Conservation (phyloP, 2,329 filamentous ascomycete species). For the Monilinia fructicola region DNA sequence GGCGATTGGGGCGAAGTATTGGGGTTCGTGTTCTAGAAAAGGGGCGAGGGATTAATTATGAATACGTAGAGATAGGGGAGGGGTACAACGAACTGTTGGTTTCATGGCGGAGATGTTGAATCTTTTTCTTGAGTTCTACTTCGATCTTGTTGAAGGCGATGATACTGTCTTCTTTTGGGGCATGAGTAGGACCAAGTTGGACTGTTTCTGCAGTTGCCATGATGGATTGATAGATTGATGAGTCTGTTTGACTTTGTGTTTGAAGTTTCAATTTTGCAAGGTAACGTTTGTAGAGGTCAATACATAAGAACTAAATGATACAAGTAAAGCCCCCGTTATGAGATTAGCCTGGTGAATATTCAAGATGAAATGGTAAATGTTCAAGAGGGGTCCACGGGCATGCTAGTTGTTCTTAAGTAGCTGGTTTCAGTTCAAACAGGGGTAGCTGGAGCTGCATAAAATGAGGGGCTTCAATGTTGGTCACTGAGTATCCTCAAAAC, state of each 20-base stretch:
- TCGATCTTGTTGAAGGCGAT: slow-evolving; percentile 51
- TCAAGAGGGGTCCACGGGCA: neutral
- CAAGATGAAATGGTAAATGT: neutral
- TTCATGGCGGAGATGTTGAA: slow-evolving; percentile 51
- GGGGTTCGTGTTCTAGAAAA: slow-evolving; percentile 51
- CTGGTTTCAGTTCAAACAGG: slow-evolving; percentile 17
- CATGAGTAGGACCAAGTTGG: slow-evolving; percentile 44
- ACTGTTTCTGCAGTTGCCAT: slow-evolving; percentile 50
- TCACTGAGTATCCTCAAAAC: slow-evolving; percentile 12
- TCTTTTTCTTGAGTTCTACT: slow-evolving; percentile 51
- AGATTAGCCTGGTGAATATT: neutral
- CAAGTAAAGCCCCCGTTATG: neutral
- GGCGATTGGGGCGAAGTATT: slow-evolving; percentile 53
- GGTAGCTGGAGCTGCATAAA: slow-evolving; percentile 11
- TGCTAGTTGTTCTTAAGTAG: neutral
- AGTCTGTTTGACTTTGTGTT: neutral
- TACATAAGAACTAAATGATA: neutral
- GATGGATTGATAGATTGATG: slow-evolving; percentile 16
- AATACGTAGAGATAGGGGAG: neutral
- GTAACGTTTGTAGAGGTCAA: neutral
- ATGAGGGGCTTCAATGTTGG: slow-evolving; percentile 8
- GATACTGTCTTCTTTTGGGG: slow-evolving; percentile 52
- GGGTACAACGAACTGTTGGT: slow-evolving; percentile 44
- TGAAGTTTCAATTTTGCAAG: neutral
- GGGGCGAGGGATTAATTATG: neutral